phyloP scores from a whole-genome alignment of 2,329 filamentous ascomycete species.

The Thyridium curvatum region DNA sequence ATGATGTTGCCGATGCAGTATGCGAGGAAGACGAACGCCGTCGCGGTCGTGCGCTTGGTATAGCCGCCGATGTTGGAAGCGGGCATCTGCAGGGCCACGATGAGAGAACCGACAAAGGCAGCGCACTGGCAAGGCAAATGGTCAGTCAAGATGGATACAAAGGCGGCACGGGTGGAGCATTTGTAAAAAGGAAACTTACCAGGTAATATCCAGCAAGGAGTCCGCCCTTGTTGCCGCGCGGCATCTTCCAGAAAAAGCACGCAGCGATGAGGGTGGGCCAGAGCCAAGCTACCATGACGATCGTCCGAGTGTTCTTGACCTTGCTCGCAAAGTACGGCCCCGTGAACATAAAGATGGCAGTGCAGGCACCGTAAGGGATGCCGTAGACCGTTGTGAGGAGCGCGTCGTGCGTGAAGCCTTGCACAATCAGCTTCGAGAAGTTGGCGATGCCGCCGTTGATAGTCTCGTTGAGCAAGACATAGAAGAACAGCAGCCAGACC shows the following conservation, averaged over 20 bases:
- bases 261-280: slow-evolving; percentile 6
- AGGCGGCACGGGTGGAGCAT: slow-evolving; percentile 47
- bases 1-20: slow-evolving; percentile 28
- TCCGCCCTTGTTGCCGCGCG: slow-evolving; percentile 7
- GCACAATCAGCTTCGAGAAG: neutral
- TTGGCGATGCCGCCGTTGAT: slow-evolving; percentile 16
- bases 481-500: slow-evolving; percentile 34
- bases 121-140: slow-evolving; percentile 14
- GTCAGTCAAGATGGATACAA: slow-evolving; percentile 17
- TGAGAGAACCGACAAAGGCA: slow-evolving; percentile 36
- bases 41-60: slow-evolving; percentile 25
- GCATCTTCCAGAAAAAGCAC: slow-evolving; percentile 3
- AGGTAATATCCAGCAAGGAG: slow-evolving; percentile 31
- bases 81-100: slow-evolving; percentile 34
- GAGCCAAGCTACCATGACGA: slow-evolving; percentile 4
- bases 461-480: slow-evolving; percentile 11
- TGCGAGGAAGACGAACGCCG: slow-evolving; percentile 26
- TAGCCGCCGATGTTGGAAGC: slow-evolving; percentile 29
- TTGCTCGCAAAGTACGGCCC: slow-evolving; percentile 2
- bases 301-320: slow-evolving; percentile 4
- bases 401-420: neutral
- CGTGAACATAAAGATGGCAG: slow-evolving; percentile 4
- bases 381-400: slow-evolving; percentile 2
- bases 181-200: slow-evolving; percentile 7
- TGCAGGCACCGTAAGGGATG: slow-evolving; percentile 5